Evolutionary conservation across 2,329 filamentous ascomycete genomes (phyloP).

Genomic region (Cladosporium sp.): DNA sequence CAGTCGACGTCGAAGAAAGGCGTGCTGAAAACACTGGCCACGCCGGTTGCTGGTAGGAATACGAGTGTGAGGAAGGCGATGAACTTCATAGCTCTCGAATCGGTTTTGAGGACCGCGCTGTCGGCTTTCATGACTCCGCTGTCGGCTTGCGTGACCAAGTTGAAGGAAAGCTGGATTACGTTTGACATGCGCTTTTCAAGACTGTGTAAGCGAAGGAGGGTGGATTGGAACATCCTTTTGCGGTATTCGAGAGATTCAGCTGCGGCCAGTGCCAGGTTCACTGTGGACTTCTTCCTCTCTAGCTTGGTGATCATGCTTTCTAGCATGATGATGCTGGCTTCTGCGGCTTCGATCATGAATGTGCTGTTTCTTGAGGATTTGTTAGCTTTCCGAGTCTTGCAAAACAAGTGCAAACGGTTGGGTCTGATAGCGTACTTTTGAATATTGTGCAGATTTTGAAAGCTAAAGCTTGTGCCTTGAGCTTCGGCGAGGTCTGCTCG

Average conservation of each 20-base stretch:
- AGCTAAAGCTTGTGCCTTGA: background rate
- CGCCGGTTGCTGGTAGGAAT: constrained; percentile 13
- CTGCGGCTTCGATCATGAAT: constrained; percentile 34
- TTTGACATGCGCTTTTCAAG: constrained; percentile 37
- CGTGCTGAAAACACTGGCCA: constrained; percentile 16
- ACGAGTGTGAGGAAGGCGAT: constrained; percentile 15
- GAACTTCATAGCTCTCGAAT: constrained; percentile 25
- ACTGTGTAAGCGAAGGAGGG: constrained; percentile 32
- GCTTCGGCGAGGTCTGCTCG: constrained; percentile 11
- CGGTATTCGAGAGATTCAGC: constrained; percentile 25
- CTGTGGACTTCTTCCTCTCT: constrained; percentile 8
- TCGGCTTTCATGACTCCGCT: constrained; percentile 34
- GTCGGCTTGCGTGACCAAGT: constrained; percentile 38
- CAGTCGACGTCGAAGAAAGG: constrained; percentile 15
- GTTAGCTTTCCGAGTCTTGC: too few species aligned
- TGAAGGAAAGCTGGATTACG: constrained; percentile 36
- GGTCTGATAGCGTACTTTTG: constrained; percentile 23
- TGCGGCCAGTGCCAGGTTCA: constrained; percentile 9
- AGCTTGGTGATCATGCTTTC: constrained; percentile 20
- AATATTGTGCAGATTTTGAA: constrained; percentile 33
- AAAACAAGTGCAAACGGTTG: too few species aligned
- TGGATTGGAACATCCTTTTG: constrained; percentile 31
- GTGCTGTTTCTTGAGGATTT: constrained; percentile 25
- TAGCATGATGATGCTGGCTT: constrained; percentile 28
- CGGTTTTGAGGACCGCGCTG: constrained; percentile 28